These are phyloP conservation scores for Xylariaceae sp. DNA, from an alignment of 2,329 filamentous ascomycete genomes.

Conservation along the genomic window DNA sequence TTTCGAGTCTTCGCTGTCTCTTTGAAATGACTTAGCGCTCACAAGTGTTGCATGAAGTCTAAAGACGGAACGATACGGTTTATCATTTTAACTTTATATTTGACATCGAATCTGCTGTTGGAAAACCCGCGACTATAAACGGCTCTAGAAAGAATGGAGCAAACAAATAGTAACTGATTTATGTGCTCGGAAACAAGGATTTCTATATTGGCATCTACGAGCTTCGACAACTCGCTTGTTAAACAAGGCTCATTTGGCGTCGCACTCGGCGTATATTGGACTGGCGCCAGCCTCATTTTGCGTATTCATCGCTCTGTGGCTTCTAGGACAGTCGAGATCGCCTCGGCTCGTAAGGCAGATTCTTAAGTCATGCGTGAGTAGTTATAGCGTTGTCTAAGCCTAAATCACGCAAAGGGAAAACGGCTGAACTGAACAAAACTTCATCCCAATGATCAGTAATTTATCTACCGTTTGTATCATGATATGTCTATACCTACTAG, in stretches of 20 bases:
- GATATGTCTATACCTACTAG: constrained; percentile 34
- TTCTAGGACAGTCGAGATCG: background rate
- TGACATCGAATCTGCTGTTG: background rate
- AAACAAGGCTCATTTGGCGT: background rate
- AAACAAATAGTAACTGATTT: background rate
- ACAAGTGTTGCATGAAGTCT: background rate
- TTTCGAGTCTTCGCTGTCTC: background rate
- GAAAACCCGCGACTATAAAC: background rate
- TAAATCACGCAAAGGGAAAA: background rate
- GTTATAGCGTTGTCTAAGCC: background rate
- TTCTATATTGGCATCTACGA: too few species aligned
- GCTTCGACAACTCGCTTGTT: too few species aligned
- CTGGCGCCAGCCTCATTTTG: background rate
- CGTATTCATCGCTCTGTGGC: background rate
- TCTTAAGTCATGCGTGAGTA: background rate
- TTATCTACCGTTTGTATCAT: constrained; percentile 25
- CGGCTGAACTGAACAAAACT: background rate
- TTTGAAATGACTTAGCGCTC: background rate
- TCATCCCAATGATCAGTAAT: constrained; percentile 11
- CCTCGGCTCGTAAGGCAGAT: background rate
- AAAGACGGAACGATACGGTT: background rate
- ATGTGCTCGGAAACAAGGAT: background rate
- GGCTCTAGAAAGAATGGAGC: background rate
- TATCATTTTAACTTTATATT: background rate
- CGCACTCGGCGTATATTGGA: background rate